phyloP scores from a whole-genome alignment of 345 rosid species.

The Citrus maxima region DNA sequence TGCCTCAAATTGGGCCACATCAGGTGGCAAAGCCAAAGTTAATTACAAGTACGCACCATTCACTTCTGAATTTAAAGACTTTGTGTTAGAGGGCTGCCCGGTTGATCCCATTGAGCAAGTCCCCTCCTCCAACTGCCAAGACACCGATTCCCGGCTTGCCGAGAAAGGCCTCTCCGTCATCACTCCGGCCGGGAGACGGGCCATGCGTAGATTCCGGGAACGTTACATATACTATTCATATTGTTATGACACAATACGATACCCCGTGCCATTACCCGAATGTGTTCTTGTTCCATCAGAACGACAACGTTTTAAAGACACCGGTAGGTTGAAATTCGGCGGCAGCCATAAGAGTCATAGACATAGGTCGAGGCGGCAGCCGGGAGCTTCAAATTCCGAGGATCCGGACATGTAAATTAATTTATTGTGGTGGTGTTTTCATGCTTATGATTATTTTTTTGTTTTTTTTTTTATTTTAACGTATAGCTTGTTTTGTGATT shows the following conservation, averaged over 20 bases:
- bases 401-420: slow-evolving; percentile 6
- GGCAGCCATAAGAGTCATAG: slow-evolving; percentile 49
- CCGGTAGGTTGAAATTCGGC: slow-evolving; percentile 72
- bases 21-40: slow-evolving; percentile 72
- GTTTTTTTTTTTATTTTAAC: neutral
- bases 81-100: slow-evolving; percentile 69
- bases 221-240: slow-evolving; percentile 86
- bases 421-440: neutral
- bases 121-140: slow-evolving; percentile 32
- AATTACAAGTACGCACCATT: slow-evolving; percentile 79
- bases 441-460: neutral
- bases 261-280: slow-evolving; percentile 55
- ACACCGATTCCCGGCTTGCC: slow-evolving; percentile 29
- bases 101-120: slow-evolving; percentile 56
- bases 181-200: slow-evolving; percentile 30
- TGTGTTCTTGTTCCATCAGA: slow-evolving; percentile 56
- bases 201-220: slow-evolving; percentile 72
- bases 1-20: slow-evolving; percentile 89
- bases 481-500: neutral
- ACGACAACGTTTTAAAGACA: slow-evolving; percentile 50
- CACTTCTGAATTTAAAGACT: slow-evolving; percentile 58
- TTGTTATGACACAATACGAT: slow-evolving; percentile 68
- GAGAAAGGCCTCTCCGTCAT: slow-evolving; percentile 41
- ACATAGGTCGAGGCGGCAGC: slow-evolving; percentile 26
- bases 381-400: neutral